These are phyloP conservation scores for Rhododendron ovatum DNA, from an alignment of 148 eudicot species.

Conservation along the genomic window DNA sequence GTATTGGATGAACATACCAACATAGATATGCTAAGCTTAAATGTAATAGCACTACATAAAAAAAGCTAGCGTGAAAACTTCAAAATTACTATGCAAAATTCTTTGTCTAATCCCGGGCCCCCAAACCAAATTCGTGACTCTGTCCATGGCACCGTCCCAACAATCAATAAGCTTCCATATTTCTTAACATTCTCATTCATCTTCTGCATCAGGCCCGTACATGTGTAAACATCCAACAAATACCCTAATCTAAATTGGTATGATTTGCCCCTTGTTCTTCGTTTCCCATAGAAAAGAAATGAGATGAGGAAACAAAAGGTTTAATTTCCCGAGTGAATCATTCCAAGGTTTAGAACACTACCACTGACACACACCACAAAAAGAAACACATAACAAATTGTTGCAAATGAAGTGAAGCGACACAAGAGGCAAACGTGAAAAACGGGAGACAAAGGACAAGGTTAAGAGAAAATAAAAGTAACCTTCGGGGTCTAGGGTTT, in stretches of 20 bases:
- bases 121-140: too few species aligned
- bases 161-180: neutral
- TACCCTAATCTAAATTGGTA: neutral
- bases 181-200: neutral
- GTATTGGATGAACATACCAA: too few species aligned
- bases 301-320: neutral
- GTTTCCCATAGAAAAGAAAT: too few species aligned
- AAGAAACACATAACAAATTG: neutral
- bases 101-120: too few species aligned
- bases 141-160: neutral
- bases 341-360: neutral
- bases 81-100: too few species aligned
- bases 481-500: conserved; percentile 77
- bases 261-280: too few species aligned
- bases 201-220: neutral
- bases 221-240: neutral
- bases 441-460: neutral
- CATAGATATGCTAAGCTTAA: too few species aligned
- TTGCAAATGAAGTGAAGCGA: neutral
- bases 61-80: too few species aligned
- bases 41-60: too few species aligned
- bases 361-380: neutral
- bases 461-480: neutral
- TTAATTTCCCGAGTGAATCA: neutral
- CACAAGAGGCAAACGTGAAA: neutral